phyloP scores from a whole-genome alignment of 805 yeast species.

The Candida andamanensis region DNA sequence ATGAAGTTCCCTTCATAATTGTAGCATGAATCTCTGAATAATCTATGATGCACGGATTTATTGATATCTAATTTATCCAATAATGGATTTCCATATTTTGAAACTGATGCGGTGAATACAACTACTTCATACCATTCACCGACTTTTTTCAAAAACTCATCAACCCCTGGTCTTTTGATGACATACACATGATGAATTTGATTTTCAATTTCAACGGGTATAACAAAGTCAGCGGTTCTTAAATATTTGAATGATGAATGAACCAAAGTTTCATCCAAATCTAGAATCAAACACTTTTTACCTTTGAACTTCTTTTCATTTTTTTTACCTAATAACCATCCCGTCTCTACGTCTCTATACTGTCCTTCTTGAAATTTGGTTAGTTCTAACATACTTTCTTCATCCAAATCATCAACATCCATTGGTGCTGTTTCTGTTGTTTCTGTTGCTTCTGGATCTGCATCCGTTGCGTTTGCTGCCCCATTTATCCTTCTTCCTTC shows the following conservation, averaged over 20 bases:
- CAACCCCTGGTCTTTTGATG: conserved; percentile 96
- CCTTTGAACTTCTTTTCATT: conserved; percentile 42
- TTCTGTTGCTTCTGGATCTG: no score
- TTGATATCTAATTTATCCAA: conserved; percentile 81
- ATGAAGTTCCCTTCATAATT: conserved; percentile 92
- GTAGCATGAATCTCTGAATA: conserved; percentile 91
- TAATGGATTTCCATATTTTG: conserved; percentile 93
- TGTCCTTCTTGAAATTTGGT: conserved; percentile 69
- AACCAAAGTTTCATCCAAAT: conserved; percentile 92
- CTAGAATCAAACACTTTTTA: conserved; percentile 84
- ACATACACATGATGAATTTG: conserved; percentile 93
- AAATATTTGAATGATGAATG: conserved; percentile 92
- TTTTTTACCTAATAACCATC: conserved; percentile 55
- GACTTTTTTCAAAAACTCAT: conserved; percentile 77
- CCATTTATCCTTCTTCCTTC: no score
- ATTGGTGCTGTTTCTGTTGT: no score
- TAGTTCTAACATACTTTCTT: conserved; percentile 45
- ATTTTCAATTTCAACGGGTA: conserved; percentile 94
- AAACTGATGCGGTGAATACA: conserved; percentile 93
- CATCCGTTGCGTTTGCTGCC: no score
- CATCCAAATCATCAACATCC: conserved; percentile 16
- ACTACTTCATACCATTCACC: conserved; percentile 91
- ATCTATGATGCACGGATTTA: conserved; percentile 76
- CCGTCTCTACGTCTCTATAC: conserved; percentile 55
- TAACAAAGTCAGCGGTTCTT: conserved; percentile 90